Evolutionary conservation across 2,329 filamentous ascomycete genomes (phyloP).

Genomic region (Paraphaeosphaeria minitans): DNA sequence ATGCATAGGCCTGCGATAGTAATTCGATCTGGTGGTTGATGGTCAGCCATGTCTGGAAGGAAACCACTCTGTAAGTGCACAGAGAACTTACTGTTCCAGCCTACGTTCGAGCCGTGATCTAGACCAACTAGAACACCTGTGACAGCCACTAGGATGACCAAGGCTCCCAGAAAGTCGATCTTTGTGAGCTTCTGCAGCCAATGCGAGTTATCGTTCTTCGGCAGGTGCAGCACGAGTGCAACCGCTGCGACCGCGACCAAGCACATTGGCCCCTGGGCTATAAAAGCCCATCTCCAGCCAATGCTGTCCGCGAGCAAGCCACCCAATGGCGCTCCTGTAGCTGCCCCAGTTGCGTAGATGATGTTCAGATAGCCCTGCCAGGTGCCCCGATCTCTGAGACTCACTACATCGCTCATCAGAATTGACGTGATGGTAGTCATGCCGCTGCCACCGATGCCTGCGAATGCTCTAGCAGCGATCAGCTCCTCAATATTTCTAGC

Average conservation of each 20-base stretch:
- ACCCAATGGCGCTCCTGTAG: constrained; percentile 70
- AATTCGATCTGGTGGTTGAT: constrained; percentile 46
- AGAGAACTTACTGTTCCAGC: constrained; percentile 58
- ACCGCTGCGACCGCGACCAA: constrained; percentile 69
- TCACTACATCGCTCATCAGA: constrained; percentile 72
- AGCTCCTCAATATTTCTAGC: constrained; percentile 68
- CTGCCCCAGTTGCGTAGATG: constrained; percentile 70
- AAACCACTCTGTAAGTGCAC: no score
- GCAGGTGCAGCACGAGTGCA: constrained; percentile 65
- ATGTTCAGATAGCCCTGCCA: constrained; percentile 80
- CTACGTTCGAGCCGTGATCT: constrained; percentile 73
- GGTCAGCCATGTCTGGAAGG: background rate
- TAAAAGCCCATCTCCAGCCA: constrained; percentile 79
- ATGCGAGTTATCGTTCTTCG: constrained; percentile 61
- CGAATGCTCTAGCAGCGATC: constrained; percentile 66
- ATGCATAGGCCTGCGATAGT: constrained; percentile 64
- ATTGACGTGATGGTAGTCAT: constrained; percentile 74
- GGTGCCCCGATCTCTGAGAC: constrained; percentile 69
- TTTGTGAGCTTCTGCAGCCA: constrained; percentile 69
- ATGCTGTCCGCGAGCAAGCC: constrained; percentile 74
- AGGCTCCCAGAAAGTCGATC: constrained; percentile 75
- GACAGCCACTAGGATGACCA: constrained; percentile 68
- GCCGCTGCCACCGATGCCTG: constrained; percentile 71
- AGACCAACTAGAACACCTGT: constrained; percentile 70
- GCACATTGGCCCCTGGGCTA: constrained; percentile 72